Percentiles rank a stretch among this genome's conserved stretches.
These are phyloP conservation scores for Aspergillus aculeatus DNA, from an alignment of 2,329 filamentous ascomycete species.

Conservation along the genomic window DNA sequence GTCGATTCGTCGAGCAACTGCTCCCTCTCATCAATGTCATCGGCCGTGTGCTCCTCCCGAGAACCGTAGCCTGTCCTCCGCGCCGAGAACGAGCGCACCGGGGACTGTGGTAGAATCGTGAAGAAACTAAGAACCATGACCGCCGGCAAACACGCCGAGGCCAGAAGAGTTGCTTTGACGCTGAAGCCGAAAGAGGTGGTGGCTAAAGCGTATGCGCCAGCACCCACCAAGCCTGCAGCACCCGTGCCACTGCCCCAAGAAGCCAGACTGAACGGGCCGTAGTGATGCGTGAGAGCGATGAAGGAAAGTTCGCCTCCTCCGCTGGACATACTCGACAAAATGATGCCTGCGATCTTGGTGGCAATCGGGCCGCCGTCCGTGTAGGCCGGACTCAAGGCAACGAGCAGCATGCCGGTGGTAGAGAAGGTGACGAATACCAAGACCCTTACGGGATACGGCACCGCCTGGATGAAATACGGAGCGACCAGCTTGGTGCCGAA, in stretches of 20 bases:
- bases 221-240: constrained; percentile 81
- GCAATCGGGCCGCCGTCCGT: constrained; percentile 61
- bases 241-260: constrained; percentile 93
- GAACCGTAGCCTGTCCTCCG: constrained; percentile 55
- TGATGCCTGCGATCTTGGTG: constrained; percentile 77
- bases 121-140: constrained; percentile 87
- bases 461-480: constrained; percentile 87
- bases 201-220: constrained; percentile 80
- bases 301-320: constrained; percentile 91
- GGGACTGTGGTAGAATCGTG: constrained; percentile 67
- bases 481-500: constrained; percentile 85
- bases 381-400: constrained; percentile 71
- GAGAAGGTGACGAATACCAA: constrained; percentile 73
- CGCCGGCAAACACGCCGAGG: constrained; percentile 73
- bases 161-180: constrained; percentile 71
- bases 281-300: constrained; percentile 87
- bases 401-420: constrained; percentile 80
- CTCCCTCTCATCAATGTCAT: constrained; percentile 26
- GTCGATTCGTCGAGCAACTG: constrained; percentile 30
- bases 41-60: constrained; percentile 41
- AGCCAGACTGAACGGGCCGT: constrained; percentile 80
- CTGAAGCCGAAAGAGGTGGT: constrained; percentile 77
- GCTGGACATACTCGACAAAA: constrained; percentile 79
- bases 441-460: constrained; percentile 77
- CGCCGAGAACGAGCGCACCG: constrained; percentile 52